phyloP scores from a whole-genome alignment of 306 rosid genomes.

The Cicer arietinum region DNA sequence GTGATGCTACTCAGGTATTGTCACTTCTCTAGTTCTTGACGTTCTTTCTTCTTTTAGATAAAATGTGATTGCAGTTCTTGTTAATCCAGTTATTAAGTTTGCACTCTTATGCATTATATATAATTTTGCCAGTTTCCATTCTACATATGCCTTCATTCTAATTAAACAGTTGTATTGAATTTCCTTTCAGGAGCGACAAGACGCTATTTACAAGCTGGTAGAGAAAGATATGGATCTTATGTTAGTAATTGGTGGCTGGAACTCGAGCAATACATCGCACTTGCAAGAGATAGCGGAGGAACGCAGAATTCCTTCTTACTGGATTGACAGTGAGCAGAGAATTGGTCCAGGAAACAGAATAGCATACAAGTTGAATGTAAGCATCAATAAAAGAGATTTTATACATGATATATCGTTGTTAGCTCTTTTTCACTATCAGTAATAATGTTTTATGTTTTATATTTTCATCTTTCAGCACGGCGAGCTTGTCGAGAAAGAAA shows the following conservation, averaged over 20 bases:
- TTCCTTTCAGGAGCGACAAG: constrained; percentile 87
- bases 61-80: neutral
- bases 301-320: constrained; percentile 92
- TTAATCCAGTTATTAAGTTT: constrained; percentile 14
- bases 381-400: constrained; percentile 39
- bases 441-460: neutral
- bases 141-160: constrained; percentile 5
- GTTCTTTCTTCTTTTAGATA: constrained; percentile 30
- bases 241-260: constrained; percentile 96
- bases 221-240: constrained; percentile 80
- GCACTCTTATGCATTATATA: neutral
- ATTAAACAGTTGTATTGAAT: constrained; percentile 10
- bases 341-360: constrained; percentile 96
- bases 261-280: constrained; percentile 96
- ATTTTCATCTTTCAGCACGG: constrained; percentile 70
- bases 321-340: constrained; percentile 94
- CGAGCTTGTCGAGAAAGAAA: constrained; percentile 91
- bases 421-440: constrained; percentile 14
- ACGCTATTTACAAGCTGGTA: constrained; percentile 98
- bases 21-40: constrained; percentile 21
- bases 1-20: constrained; percentile 95
- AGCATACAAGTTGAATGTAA: constrained; percentile 78
- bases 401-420: constrained; percentile 15
- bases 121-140: neutral
- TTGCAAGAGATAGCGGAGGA: constrained; percentile 97